phyloP scores from a whole-genome alignment of 352 stramenopile genomes.

The Globisporangium orthogonon region DNA sequence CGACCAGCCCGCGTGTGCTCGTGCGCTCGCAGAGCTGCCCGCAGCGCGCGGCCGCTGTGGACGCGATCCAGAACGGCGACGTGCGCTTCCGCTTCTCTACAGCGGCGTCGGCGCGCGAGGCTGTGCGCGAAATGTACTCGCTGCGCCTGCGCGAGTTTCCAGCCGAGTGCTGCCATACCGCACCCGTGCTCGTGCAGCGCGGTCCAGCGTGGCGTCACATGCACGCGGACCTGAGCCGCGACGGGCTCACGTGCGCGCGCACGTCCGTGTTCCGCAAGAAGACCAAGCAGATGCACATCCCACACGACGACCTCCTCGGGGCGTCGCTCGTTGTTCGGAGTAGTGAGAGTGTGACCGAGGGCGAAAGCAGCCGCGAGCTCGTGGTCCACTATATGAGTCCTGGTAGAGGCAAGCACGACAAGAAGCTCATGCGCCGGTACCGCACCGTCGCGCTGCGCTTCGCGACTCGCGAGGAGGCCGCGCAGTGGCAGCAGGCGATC shows the following conservation, averaged over 20 bases:
- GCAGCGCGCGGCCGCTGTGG: slow-evolving; percentile 38
- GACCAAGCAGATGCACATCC: slow-evolving; percentile 39
- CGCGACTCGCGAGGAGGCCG: slow-evolving; percentile 15
- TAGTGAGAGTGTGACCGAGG: not conserved
- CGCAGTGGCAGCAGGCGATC: slow-evolving; percentile 31
- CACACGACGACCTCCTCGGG: slow-evolving; percentile 50
- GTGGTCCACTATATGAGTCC: slow-evolving; percentile 63
- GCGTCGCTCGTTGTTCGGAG: slow-evolving; percentile 16
- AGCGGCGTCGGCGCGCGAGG: slow-evolving; percentile 43
- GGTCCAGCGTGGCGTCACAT: slow-evolving; percentile 50
- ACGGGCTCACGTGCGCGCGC: slow-evolving; percentile 47
- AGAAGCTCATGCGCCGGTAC: slow-evolving; percentile 50
- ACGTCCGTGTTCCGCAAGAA: slow-evolving; percentile 61
- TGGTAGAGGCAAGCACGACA: slow-evolving; percentile 44
- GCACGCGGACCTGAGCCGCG: slow-evolving; percentile 36
- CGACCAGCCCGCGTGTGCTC: slow-evolving; percentile 11
- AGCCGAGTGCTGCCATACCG: slow-evolving; percentile 23
- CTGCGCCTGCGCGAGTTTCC: slow-evolving; percentile 54
- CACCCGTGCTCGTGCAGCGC: slow-evolving; percentile 32
- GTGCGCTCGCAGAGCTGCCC: slow-evolving; percentile 53
- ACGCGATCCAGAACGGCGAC: slow-evolving; percentile 51
- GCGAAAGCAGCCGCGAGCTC: slow-evolving; percentile 16
- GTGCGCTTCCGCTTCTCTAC: slow-evolving; percentile 61
- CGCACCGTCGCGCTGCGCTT: slow-evolving; percentile 35
- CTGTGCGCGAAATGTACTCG: slow-evolving; percentile 68